phyloP scores from a whole-genome alignment of 306 rosid genomes.

The Malus asiatica region DNA sequence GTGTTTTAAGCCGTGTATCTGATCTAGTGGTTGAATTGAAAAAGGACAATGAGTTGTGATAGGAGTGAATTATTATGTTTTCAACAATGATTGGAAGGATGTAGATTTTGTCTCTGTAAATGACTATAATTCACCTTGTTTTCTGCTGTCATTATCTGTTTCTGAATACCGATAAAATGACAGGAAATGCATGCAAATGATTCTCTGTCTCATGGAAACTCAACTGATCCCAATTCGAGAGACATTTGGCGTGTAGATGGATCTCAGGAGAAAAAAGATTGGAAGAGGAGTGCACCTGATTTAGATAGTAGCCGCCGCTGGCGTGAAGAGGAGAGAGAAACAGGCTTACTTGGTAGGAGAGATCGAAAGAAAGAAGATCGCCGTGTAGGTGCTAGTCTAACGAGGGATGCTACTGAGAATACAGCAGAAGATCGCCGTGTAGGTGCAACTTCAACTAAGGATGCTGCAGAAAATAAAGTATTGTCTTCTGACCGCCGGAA shows the following conservation, averaged over 20 bases:
- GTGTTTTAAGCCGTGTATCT: not conserved
- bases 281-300: slow-evolving; percentile 54
- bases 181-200: slow-evolving; percentile 24
- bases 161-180: not conserved
- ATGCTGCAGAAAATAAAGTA: slow-evolving; percentile 36
- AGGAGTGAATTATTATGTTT: not conserved
- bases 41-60: not conserved
- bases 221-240: slow-evolving; percentile 46
- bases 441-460: slow-evolving; percentile 35
- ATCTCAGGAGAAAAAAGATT: slow-evolving; percentile 58
- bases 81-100: not conserved
- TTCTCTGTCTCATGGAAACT: slow-evolving; percentile 36
- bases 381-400: slow-evolving; percentile 40
- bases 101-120: not conserved
- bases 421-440: slow-evolving; percentile 52
- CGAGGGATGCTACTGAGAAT: slow-evolving; percentile 34
- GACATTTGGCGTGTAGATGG: slow-evolving; percentile 62
- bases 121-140: not conserved
- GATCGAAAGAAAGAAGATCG: slow-evolving; percentile 68
- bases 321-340: slow-evolving; percentile 86
- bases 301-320: slow-evolving; percentile 51
- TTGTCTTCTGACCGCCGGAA: slow-evolving; percentile 21
- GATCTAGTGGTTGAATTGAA: not conserved
- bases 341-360: slow-evolving; percentile 61
- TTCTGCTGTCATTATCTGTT: not conserved